A percentile compares a stretch with the other conserved stretches of the same genome.
These are phyloP conservation scores for Apiospora saccharicola DNA, from an alignment of 2,329 filamentous ascomycete species.

Conservation along the genomic window DNA sequence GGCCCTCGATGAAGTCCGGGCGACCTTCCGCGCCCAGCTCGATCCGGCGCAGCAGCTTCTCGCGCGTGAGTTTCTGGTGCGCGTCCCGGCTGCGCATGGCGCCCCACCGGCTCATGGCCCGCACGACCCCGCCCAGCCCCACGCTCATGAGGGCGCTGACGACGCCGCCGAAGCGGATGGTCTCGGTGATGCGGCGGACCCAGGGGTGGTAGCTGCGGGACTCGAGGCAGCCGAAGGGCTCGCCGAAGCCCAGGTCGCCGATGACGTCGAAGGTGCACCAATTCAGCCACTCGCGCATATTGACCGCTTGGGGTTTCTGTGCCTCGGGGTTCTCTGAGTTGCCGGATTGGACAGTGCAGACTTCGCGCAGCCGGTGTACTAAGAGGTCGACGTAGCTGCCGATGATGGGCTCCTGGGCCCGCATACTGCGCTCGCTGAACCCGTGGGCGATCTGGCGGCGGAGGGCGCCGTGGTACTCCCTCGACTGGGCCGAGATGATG, in stretches of 20 bases:
- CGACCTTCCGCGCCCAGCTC: constrained; percentile 36
- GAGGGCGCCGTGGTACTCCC: constrained; percentile 44
- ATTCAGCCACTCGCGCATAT: constrained; percentile 50
- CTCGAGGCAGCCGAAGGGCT: constrained; percentile 49
- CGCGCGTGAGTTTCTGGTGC: constrained; percentile 33
- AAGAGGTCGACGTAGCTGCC: constrained; percentile 47
- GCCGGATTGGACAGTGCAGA: constrained; percentile 21
- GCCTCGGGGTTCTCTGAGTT: constrained; percentile 19
- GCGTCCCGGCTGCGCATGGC: constrained; percentile 33
- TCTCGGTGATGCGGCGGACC: constrained; percentile 41
- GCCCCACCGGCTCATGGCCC: constrained; percentile 29
- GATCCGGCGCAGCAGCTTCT: constrained; percentile 40
- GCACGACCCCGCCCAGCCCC: constrained; percentile 31
- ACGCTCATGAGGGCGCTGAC: constrained; percentile 32
- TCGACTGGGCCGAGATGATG: constrained; percentile 40
- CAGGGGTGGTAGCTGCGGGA: constrained; percentile 45
- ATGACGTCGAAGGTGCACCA: constrained; percentile 52
- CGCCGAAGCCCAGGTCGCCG: constrained; percentile 55
- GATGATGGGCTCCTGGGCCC: constrained; percentile 51
- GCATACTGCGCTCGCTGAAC: constrained; percentile 49
- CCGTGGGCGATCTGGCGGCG: constrained; percentile 48
- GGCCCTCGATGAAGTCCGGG: constrained; percentile 43
- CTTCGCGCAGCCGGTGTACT: constrained; percentile 40
- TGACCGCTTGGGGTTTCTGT: constrained; percentile 31
- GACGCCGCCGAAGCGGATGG: constrained; percentile 35